Conservation (phyloP, 805 yeast genomes). For the Saturnispora zaruensis region DNA sequence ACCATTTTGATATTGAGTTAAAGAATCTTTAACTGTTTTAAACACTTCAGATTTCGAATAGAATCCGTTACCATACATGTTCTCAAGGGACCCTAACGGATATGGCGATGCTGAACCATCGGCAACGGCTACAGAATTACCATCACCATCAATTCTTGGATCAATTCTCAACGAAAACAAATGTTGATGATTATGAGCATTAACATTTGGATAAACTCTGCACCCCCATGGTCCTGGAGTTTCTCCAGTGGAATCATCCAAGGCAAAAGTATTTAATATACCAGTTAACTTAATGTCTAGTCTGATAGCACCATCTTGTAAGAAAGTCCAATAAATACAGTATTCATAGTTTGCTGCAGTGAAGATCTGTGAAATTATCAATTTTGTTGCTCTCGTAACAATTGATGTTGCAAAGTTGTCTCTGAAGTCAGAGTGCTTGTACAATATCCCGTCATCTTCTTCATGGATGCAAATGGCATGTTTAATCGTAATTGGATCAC, state of each 20-base stretch:
- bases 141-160: slow-evolving; percentile 75
- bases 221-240: slow-evolving; percentile 73
- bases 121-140: slow-evolving; percentile 60
- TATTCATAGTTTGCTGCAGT: slow-evolving; percentile 85
- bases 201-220: slow-evolving; percentile 67
- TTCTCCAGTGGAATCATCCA: slow-evolving; percentile 57
- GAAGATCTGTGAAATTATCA: slow-evolving; percentile 71
- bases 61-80: slow-evolving; percentile 74
- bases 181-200: slow-evolving; percentile 85
- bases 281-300: slow-evolving; percentile 76
- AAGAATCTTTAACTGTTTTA: slow-evolving; percentile 59
- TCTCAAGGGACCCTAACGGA: slow-evolving; percentile 58
- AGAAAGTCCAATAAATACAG: slow-evolving; percentile 74
- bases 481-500: slow-evolving; percentile 62
- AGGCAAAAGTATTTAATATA: slow-evolving; percentile 64
- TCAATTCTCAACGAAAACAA: slow-evolving; percentile 68
- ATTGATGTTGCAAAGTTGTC: slow-evolving; percentile 68
- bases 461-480: slow-evolving; percentile 81
- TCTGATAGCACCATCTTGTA: slow-evolving; percentile 79
- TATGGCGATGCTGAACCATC: slow-evolving; percentile 55
- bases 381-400: slow-evolving; percentile 65
- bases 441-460: slow-evolving; percentile 74
- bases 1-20: slow-evolving; percentile 55
- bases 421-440: slow-evolving; percentile 79
- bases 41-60: slow-evolving; percentile 55